Evolutionary conservation across 495 filamentous ascomycete genomes (phyloP), one percentile per base, ranked within the genome.

Genomic region (Melanomma pulvis-pyrius): DNA sequence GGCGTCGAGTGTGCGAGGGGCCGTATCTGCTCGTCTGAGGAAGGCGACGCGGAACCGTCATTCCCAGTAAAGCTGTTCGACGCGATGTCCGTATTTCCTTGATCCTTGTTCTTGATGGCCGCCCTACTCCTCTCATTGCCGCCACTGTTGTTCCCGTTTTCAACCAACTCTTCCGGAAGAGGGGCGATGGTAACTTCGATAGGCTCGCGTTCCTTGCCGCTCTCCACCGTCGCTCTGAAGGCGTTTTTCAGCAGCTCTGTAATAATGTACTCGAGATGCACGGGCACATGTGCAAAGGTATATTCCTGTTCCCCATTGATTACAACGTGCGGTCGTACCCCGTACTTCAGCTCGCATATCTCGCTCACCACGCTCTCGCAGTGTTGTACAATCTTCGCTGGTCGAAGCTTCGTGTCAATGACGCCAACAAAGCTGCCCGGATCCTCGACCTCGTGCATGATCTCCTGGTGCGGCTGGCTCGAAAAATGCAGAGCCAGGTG

Each of bases 161-260:
- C 44, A 36, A 25, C 64, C 0, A 78, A 75, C 0, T 83, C 79
- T 68, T 90, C 84, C 0, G 91, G 92, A 15, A 92, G 87, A 11
- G 92, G 89, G 2, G 93, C 94, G 60, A 98, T 94, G 2, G 94
- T 98, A 41, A 97, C 86, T 54, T 94, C 89, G 21, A 98, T 84
- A 0, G 93, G 90, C 58, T 93, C 90, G 61, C 81, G 84, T 75
- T 88, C 91, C 71, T 84, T 87, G 24, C 88, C 86, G 26, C 83
- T 87, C 74, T 98, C 94, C 22, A 98, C 86, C 0, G 90, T 92
- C 1, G 94, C 94, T 26, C 94, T 84, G 79, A 98, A 98, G 3
- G 93, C 90, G 75, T 98, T 98, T 76, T 98, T 98, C 51, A 98
- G 80, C 7, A 98, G 84, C 77, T 98, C 94, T 0, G 93, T 97